Conservation (phyloP, 2,329 filamentous ascomycete genomes). For the Coniella vitis region DNA sequence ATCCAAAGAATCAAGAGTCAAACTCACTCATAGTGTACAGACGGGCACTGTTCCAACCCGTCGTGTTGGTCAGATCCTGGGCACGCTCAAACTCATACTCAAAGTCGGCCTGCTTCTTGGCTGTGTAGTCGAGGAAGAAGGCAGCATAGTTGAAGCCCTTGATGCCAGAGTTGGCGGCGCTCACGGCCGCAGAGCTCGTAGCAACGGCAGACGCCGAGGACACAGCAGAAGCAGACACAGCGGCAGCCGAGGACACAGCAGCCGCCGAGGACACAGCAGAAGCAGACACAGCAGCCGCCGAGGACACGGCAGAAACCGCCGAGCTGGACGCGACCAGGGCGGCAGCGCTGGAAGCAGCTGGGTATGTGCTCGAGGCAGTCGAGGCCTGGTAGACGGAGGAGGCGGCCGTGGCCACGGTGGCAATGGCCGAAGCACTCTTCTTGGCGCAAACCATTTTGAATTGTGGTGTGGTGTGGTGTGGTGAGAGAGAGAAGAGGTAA, state of each 20-base stretch:
- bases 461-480: too few relatives aligned
- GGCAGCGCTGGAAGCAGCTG: not conserved
- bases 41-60: conserved; percentile 62
- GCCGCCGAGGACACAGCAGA: too few relatives aligned
- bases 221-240: too few relatives aligned
- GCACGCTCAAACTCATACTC: conserved; percentile 64
- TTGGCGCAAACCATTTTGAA: conserved; percentile 14
- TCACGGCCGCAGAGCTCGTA: not conserved
- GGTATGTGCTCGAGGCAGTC: conserved; percentile 2
- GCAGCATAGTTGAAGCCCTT: conserved; percentile 71
- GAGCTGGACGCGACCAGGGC: conserved; percentile 11
- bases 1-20: not conserved
- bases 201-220: conserved; percentile 1
- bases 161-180: conserved; percentile 26
- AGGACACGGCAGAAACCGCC: too few relatives aligned
- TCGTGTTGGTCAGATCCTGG: conserved; percentile 54
- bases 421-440: conserved; percentile 15
- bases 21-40: conserved; percentile 59
- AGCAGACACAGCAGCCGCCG: too few relatives aligned
- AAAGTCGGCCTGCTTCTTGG: conserved; percentile 59
- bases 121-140: conserved; percentile 50
- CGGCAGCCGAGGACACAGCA: too few relatives aligned
- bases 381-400: conserved; percentile 7
- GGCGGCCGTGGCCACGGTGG: conserved; percentile 16
- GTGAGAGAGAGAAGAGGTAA: not conserved